phyloP scores from a whole-genome alignment of 2,329 filamentous ascomycete species.

The Celoporthe dispersa region DNA sequence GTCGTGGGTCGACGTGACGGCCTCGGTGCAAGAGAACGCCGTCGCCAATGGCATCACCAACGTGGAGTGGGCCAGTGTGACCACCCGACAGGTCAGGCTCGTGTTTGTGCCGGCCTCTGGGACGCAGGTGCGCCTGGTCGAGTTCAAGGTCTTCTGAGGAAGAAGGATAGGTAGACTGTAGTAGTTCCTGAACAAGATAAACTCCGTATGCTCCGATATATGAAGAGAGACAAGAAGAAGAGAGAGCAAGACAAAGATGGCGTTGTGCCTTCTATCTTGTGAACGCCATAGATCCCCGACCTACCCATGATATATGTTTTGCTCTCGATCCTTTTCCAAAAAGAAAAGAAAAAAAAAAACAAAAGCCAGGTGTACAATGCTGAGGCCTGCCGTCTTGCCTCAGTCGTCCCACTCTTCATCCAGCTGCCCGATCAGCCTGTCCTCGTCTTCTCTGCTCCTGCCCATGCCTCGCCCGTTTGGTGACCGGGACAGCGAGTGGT shows the following conservation, averaged over 20 bases:
- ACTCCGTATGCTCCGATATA: background rate
- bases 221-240: background rate
- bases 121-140: conserved; percentile 41
- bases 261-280: background rate
- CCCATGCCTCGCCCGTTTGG: conserved; percentile 49
- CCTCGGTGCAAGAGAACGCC: conserved; percentile 30
- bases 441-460: conserved; percentile 76
- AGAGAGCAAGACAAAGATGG: background rate
- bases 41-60: conserved; percentile 44
- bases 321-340: background rate
- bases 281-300: background rate
- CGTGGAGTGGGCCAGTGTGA: conserved; percentile 37
- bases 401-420: conserved; percentile 96
- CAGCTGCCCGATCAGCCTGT: conserved; percentile 90
- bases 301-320: background rate
- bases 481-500: conserved; percentile 64
- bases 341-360: background rate
- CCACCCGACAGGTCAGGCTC: conserved; percentile 37
- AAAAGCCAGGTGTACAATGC: background rate
- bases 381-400: conserved; percentile 22
- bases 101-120: conserved; percentile 40
- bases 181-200: background rate
- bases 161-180: background rate
- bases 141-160: conserved; percentile 42
- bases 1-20: conserved; percentile 38